These are phyloP conservation scores for Poronia punctata DNA, from an alignment of 495 filamentous ascomycete species.

Conservation along the genomic window DNA sequence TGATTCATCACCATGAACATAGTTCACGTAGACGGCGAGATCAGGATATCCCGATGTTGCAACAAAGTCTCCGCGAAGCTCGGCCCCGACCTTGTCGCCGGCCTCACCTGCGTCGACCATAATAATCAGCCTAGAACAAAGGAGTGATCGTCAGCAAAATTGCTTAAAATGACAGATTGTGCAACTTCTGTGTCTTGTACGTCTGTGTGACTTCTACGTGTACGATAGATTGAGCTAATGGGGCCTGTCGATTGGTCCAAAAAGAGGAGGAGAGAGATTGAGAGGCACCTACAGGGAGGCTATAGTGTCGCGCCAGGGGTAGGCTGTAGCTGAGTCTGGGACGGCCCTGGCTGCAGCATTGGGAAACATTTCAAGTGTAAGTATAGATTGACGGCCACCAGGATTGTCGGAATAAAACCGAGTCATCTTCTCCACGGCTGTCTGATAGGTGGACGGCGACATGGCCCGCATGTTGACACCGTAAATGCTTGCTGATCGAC, in stretches of 20 bases:
- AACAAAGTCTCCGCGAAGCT: conserved; percentile 12
- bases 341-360: conserved; percentile 22
- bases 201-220: too few relatives aligned
- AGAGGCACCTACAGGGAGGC: too few relatives aligned
- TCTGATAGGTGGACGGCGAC: neutral
- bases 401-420: conserved; percentile 10
- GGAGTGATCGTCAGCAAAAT: too few relatives aligned
- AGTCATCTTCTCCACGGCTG: conserved; percentile 9
- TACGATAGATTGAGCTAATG: too few relatives aligned
- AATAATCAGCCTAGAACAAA: too few relatives aligned
- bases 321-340: conserved; percentile 20
- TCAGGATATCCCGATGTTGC: conserved; percentile 18
- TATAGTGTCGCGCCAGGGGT: conserved; percentile 23
- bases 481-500: conserved; percentile 7
- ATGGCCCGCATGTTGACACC: neutral
- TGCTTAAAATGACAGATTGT: too few relatives aligned
- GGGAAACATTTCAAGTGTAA: conserved; percentile 23
- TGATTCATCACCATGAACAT: conserved; percentile 32
- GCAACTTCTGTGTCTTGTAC: too few relatives aligned
- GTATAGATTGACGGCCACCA: conserved; percentile 7
- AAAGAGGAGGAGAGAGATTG: too few relatives aligned
- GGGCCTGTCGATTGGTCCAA: too few relatives aligned
- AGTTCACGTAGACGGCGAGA: conserved; percentile 28
- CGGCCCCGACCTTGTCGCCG: neutral
- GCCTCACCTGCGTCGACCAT: neutral